phyloP scores from a whole-genome alignment of 345 rosid species.

The Aquilaria sinensis region DNA sequence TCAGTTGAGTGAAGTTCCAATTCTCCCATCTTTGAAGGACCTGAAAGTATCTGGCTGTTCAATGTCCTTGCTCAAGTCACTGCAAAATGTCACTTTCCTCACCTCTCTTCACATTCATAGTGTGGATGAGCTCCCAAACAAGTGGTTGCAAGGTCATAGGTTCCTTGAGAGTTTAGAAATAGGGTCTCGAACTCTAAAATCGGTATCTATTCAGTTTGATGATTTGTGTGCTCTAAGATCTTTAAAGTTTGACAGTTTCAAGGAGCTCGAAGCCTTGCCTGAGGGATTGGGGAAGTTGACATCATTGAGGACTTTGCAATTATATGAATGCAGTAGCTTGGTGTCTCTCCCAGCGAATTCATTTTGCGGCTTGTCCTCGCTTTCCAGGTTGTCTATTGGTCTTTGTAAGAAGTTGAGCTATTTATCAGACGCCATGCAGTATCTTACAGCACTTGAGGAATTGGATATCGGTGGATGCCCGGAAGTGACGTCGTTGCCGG shows the following conservation, averaged over 20 bases:
- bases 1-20: not conserved
- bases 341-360: not conserved
- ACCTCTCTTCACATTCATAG: rapidly evolving
- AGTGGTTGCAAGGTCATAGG: not conserved
- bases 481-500: too few relatives aligned
- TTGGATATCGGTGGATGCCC: not conserved
- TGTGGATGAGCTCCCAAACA: not conserved
- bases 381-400: not conserved
- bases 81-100: not conserved
- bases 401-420: not conserved
- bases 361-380: not conserved
- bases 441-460: conserved; percentile 2
- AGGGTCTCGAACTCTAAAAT: rapidly evolving
- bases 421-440: not conserved
- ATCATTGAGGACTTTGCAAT: not conserved
- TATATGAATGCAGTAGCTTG: not conserved
- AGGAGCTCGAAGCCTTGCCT: not conserved
- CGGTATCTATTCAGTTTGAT: not conserved
- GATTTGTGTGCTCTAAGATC: not conserved
- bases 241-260: not conserved
- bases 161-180: not conserved
- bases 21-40: not conserved
- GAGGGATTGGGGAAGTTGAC: not conserved
- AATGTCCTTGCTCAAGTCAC: not conserved
- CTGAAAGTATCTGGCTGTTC: not conserved